Base-by-base conservation (phyloP, 2,329 filamentous ascomycete genomes). In the Aspergillus proliferans region DNA sequence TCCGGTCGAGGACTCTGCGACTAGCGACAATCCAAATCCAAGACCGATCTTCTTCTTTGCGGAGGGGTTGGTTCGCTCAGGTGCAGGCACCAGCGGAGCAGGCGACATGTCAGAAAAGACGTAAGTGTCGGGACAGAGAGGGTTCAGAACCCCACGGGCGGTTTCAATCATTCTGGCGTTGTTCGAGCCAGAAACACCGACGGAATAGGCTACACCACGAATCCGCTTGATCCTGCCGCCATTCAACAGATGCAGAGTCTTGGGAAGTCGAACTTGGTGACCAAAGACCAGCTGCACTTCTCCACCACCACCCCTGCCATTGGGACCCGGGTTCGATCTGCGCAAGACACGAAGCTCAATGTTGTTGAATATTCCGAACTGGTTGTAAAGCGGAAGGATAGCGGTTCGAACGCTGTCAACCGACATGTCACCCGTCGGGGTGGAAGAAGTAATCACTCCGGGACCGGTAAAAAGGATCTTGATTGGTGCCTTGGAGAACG, bases 151-250 rank as follows among this genome's bases (percentile, higher is more conserved):
- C 43, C 89, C 89, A 58, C 92, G 80, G 9, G 91, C 90, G 2
- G 86, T 82, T 63, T 95, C 88, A 63, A 97, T 98, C 87, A 96
- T 94, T 55, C 93, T 81, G 53, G 86, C 88, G 66, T 97, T 98
- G 68, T 96, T 96, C 45, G 86, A 90, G 0, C 88, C 92, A 9
- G 88, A 87, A 0, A 97, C 91, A 43, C 94, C 93, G 1, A 88
- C 90, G 48, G 87, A 87, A 71, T 97, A 98, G 43, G 93, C 91
- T 40, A 98, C 93, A 51, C 93, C 93, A 49, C 92, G 81, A 57
- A 98, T 87, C 58, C 84, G 83, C 78, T 90, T 92, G 61, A 98
- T 86, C 48, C 88, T 79, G 6, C 93, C 93, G 0, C 91, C 83
- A 54, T 82, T 87, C 59, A 94, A 79, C 48, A 96, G 72, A 70